phyloP scores from a whole-genome alignment of 2,329 filamentous ascomycete species.

The Exophiala viscosa region DNA sequence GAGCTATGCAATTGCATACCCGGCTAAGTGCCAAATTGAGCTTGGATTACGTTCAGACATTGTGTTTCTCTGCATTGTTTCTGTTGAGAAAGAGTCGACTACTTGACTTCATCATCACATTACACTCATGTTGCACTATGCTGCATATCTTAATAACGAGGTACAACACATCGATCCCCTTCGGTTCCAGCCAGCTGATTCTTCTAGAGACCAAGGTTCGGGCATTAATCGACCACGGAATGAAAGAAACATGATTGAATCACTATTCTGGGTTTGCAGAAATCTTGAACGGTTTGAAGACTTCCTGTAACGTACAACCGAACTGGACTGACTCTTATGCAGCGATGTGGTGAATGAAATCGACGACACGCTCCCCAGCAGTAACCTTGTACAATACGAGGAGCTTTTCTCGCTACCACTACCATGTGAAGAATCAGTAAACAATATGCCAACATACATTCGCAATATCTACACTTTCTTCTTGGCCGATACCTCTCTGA shows the following conservation, averaged over 20 bases:
- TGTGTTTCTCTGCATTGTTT: slow-evolving; percentile 2
- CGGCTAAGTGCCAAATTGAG: neutral
- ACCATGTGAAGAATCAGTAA: slow-evolving; percentile 1
- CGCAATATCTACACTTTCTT: no score
- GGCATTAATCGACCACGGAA: slow-evolving; percentile 1
- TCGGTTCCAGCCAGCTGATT: no score
- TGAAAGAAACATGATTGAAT: neutral
- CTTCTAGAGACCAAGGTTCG: neutral
- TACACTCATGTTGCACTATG: neutral
- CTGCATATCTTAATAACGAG: neutral
- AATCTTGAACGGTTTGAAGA: slow-evolving; percentile 4
- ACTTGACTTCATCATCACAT: slow-evolving; percentile 1
- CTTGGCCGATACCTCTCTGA: no score
- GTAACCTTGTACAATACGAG: neutral
- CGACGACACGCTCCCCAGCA: slow-evolving; percentile 1
- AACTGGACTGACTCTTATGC: neutral
- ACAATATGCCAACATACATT: no score
- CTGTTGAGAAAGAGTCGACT: neutral
- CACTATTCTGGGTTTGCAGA: slow-evolving; percentile 2
- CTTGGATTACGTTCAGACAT: slow-evolving; percentile 1
- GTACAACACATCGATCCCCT: no score
- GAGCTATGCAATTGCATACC: slow-evolving; percentile 1
- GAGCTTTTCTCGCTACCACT: slow-evolving; percentile 1
- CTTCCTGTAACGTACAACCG: neutral
- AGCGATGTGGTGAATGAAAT: slow-evolving; percentile 2